Evolutionary conservation across 495 filamentous ascomycete species (phyloP).

Genomic region (Penicillium paradoxum): DNA sequence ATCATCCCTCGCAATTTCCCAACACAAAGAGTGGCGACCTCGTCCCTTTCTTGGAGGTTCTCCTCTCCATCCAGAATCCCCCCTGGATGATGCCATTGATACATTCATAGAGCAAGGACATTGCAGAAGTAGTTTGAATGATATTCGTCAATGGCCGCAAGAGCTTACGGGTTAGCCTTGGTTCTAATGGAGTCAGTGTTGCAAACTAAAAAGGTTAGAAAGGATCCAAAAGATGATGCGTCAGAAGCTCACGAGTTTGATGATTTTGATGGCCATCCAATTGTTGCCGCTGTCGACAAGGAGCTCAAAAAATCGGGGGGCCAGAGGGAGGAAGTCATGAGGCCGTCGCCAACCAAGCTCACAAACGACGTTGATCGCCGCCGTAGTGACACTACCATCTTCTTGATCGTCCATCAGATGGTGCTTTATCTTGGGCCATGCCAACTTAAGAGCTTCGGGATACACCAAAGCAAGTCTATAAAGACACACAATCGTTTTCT

Average conservation of each 20-base stretch:
- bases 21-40: slow-evolving; percentile 90
- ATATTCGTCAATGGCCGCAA: slow-evolving; percentile 88
- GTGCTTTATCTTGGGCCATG: slow-evolving; percentile 96
- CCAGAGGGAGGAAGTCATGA: slow-evolving; percentile 86
- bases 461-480: slow-evolving; percentile 91
- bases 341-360: slow-evolving; percentile 93
- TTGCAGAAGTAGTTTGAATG: slow-evolving; percentile 89
- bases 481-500: slow-evolving; percentile 91
- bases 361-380: slow-evolving; percentile 94
- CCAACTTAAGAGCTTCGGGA: slow-evolving; percentile 83
- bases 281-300: slow-evolving; percentile 93
- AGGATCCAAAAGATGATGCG: background rate
- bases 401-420: slow-evolving; percentile 84
- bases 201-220: slow-evolving; percentile 64
- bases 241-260: slow-evolving; percentile 70
- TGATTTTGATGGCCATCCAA: slow-evolving; percentile 99
- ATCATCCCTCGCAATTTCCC: slow-evolving; percentile 92
- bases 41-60: slow-evolving; percentile 73
- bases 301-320: slow-evolving; percentile 85
- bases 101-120: slow-evolving; percentile 96
- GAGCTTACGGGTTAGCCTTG: slow-evolving; percentile 85
- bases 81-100: slow-evolving; percentile 98
- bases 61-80: slow-evolving; percentile 81
- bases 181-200: slow-evolving; percentile 87
- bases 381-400: slow-evolving; percentile 89